Evolutionary conservation across 2,329 filamentous ascomycete species (phyloP).

Genomic region (Trichoderma cornu-damae): DNA sequence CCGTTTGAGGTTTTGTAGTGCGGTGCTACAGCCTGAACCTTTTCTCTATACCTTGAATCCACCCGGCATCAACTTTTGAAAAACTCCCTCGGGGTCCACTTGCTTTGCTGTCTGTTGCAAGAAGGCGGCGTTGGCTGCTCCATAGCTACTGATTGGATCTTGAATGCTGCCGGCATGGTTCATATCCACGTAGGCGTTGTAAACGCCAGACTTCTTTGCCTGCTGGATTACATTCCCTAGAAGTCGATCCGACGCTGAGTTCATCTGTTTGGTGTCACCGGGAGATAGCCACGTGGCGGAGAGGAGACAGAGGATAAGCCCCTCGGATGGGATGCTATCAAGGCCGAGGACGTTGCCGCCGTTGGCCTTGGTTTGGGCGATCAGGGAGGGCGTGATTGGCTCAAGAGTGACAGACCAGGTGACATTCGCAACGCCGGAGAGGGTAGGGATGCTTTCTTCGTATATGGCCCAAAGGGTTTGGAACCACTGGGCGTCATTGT

Average conservation of each 20-base stretch:
- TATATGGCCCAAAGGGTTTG: not conserved
- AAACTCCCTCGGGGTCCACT: slow-evolving; percentile 15
- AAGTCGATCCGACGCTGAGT: not conserved
- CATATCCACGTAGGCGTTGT: slow-evolving; percentile 14
- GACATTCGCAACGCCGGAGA: not conserved
- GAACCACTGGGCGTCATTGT: not conserved
- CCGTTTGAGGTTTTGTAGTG: too few species aligned
- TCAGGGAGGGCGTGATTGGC: not conserved
- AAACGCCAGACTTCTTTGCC: not conserved
- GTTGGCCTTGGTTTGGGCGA: not conserved
- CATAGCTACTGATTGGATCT: slow-evolving; percentile 3
- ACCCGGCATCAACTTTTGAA: slow-evolving; percentile 9
- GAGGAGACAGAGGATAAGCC: not conserved
- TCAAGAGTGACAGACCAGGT: not conserved
- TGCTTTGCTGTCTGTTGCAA: not conserved
- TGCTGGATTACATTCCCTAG: not conserved
- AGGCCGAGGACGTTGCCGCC: slow-evolving; percentile 31
- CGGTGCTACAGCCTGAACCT: not conserved
- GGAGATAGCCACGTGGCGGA: not conserved
- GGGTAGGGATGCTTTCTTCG: not conserved
- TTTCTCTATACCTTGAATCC: not conserved
- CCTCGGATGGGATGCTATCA: not conserved
- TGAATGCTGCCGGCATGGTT: slow-evolving; percentile 10
- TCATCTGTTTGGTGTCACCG: not conserved
- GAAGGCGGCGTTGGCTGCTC: not conserved